Conservation (phyloP, 306 rosid genomes). For the Notholithocarpus densiflorus region DNA sequence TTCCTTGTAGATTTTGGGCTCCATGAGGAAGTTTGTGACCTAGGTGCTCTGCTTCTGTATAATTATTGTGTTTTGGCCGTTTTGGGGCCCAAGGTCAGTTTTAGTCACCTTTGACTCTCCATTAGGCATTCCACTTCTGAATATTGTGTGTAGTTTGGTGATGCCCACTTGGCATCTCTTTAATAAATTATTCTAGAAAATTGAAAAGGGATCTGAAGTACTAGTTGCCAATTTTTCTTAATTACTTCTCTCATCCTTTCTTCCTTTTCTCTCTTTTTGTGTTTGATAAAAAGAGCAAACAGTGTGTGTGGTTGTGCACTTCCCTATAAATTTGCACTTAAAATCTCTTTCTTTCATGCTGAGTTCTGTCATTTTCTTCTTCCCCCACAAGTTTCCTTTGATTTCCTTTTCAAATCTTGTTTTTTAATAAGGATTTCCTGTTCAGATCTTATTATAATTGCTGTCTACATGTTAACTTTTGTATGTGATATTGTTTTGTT, state of each 20-base stretch:
- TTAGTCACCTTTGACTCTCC: not conserved
- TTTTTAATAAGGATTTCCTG: not conserved
- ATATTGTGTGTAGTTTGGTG: not conserved
- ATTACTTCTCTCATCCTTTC: not conserved
- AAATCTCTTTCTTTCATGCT: not conserved
- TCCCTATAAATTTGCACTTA: not conserved
- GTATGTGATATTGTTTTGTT: slow-evolving; percentile 18
- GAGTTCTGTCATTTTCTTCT: not conserved
- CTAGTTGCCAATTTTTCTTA: not conserved
- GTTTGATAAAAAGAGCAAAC: too few species aligned
- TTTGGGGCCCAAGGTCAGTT: not conserved
- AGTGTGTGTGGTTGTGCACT: not conserved
- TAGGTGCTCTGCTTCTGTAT: too few species aligned
- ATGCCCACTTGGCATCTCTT: not conserved
- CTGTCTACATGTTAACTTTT: slow-evolving; percentile 1
- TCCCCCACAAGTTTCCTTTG: not conserved
- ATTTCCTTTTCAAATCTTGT: too few species aligned
- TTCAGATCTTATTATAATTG: not conserved
- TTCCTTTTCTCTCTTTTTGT: not conserved
- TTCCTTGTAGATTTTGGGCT: not conserved
- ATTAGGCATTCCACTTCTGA: not conserved
- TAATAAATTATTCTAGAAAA: not conserved
- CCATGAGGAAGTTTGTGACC: not conserved
- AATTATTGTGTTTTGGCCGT: too few species aligned
- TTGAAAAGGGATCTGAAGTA: not conserved